These are phyloP conservation scores for Spatholobus suberectus DNA, from an alignment of 306 rosid species.

Conservation along the genomic window DNA sequence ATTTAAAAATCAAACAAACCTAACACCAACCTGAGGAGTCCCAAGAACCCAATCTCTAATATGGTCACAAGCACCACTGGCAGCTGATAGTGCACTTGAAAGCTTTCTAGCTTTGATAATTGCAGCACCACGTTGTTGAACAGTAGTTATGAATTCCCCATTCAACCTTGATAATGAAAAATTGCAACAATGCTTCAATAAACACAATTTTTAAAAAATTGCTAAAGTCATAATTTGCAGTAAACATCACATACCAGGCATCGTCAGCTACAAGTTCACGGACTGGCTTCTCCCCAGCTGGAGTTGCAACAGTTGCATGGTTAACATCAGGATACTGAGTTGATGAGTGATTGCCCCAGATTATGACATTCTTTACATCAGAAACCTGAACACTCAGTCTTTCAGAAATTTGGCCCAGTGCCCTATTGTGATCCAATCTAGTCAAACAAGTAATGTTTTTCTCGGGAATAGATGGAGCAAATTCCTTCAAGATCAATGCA, in stretches of 20 bases:
- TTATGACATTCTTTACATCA: constrained; percentile 87
- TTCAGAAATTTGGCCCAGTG: constrained; percentile 96
- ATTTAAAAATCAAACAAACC: not conserved
- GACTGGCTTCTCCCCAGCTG: constrained; percentile 81
- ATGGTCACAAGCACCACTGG: constrained; percentile 98
- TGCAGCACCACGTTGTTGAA: constrained; percentile 99
- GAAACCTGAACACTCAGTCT: constrained; percentile 82
- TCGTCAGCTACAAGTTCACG: constrained; percentile 84
- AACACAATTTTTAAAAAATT: not conserved
- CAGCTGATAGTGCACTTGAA: constrained; percentile 97
- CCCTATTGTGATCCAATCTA: constrained; percentile 96
- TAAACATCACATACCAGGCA: constrained; percentile 63
- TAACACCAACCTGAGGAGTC: constrained; percentile 82
- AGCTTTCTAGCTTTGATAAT: constrained; percentile 94
- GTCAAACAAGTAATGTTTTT: constrained; percentile 88
- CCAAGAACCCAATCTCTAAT: constrained; percentile 98
- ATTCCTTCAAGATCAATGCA: constrained; percentile 97
- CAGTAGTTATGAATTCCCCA: constrained; percentile 87
- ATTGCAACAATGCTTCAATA: not conserved
- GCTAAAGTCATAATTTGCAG: not conserved
- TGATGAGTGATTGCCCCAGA: constrained; percentile 99
- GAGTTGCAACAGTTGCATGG: constrained; percentile 86
- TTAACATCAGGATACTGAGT: constrained; percentile 96
- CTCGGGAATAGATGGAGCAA: constrained; percentile 94
- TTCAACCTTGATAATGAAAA: constrained; percentile 67